Evolutionary conservation across 805 yeast genomes (phyloP).

Genomic region (Ogataea zsoltii): DNA sequence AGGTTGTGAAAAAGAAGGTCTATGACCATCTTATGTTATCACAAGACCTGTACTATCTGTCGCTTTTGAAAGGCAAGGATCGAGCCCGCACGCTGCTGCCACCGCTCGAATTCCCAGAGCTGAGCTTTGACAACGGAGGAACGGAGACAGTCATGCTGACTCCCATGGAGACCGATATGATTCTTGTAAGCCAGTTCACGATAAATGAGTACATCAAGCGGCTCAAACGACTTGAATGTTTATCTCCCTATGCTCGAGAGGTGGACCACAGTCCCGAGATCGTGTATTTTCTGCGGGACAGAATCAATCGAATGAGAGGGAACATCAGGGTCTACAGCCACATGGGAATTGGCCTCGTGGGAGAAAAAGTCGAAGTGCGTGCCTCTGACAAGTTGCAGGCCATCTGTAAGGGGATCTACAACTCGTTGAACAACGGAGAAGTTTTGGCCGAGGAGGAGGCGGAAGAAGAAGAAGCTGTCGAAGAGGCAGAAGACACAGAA

Average conservation of each 20-base stretch:
- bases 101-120: conserved; percentile 1
- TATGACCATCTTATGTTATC: conserved; percentile 9
- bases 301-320: background rate
- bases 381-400: conserved; percentile 1
- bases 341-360: conserved; percentile 7
- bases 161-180: conserved; percentile 14
- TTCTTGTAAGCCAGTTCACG: conserved; percentile 10
- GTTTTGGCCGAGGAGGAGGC: background rate
- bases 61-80: conserved; percentile 8
- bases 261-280: conserved; percentile 3
- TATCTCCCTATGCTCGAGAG: conserved; percentile 6
- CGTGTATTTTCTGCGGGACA: conserved; percentile 6
- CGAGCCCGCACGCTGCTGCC: conserved; percentile 6
- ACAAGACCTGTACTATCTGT: conserved; percentile 12
- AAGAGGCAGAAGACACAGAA: background rate
- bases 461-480: background rate
- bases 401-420: conserved; percentile 6
- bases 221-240: conserved; percentile 6
- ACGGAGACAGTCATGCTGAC: conserved; percentile 6
- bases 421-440: conserved; percentile 1
- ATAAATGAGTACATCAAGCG: conserved; percentile 11
- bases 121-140: conserved; percentile 6
- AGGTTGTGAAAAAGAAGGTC: conserved; percentile 4
- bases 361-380: conserved; percentile 1
- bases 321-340: conserved; percentile 1